Conservation (phyloP, 345 rosid genomes). For the Citrus glauca region DNA sequence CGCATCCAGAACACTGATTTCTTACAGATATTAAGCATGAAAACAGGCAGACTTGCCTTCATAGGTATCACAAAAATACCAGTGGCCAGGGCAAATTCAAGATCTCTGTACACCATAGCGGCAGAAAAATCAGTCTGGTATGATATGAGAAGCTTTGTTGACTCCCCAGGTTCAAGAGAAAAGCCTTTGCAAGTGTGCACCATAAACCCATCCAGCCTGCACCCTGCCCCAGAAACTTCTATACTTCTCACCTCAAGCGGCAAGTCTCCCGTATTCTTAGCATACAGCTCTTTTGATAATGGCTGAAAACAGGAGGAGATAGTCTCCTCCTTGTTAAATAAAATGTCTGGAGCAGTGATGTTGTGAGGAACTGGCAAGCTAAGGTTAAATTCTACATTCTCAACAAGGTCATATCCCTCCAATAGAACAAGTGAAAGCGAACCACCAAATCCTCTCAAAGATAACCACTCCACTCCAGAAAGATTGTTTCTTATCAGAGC, state of each 20-base stretch:
- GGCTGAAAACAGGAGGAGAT: slow-evolving; percentile 42
- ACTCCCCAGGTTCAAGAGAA: slow-evolving; percentile 60
- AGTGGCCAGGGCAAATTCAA: slow-evolving; percentile 49
- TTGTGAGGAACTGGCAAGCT: slow-evolving; percentile 33
- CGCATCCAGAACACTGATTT: slow-evolving; percentile 57
- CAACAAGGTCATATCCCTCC: slow-evolving; percentile 51
- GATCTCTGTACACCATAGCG: slow-evolving; percentile 44
- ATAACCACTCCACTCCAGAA: slow-evolving; percentile 74
- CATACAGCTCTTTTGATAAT: slow-evolving; percentile 54
- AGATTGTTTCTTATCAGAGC: slow-evolving; percentile 65
- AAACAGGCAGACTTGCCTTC: slow-evolving; percentile 60
- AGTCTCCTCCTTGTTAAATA: slow-evolving; percentile 35
- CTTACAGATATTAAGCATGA: slow-evolving; percentile 54
- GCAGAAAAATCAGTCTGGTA: slow-evolving; percentile 53
- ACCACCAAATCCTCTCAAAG: slow-evolving; percentile 60
- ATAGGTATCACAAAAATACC: slow-evolving; percentile 65
- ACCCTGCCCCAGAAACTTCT: slow-evolving; percentile 49
- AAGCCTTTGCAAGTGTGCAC: slow-evolving; percentile 56
- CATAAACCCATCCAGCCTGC: slow-evolving; percentile 51
- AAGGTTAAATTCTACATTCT: slow-evolving; percentile 52
- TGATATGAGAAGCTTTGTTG: slow-evolving; percentile 49
- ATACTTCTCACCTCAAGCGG: slow-evolving; percentile 55
- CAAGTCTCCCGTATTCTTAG: slow-evolving; percentile 60
- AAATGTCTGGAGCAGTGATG: slow-evolving; percentile 30
- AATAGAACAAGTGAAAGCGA: slow-evolving; percentile 43